Evolutionary conservation across 1,284 basidiomycete species (phyloP).

Genomic region (Ceratobasidium sp.): DNA sequence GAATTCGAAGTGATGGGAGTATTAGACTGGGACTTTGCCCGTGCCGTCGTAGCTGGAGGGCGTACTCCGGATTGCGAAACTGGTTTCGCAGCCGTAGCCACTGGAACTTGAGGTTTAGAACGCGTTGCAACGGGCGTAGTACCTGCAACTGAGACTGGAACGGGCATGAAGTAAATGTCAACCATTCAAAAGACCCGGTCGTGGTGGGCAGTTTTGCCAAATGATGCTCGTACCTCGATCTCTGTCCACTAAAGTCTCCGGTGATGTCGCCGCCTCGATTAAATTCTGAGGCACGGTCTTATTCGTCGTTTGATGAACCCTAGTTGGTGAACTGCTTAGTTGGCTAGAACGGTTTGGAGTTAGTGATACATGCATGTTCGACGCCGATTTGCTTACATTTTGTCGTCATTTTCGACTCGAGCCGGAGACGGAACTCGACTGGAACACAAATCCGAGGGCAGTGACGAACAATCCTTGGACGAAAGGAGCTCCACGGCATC

Average conservation of each 20-base stretch:
- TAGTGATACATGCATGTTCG: conserved; percentile 43
- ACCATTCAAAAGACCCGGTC: conserved; percentile 41
- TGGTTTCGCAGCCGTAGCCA: conserved; percentile 23
- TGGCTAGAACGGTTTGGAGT: conserved; percentile 27
- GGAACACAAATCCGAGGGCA: conserved; percentile 6
- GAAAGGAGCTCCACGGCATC: not conserved
- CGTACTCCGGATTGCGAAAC: conserved; percentile 41
- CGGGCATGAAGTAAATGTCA: conserved; percentile 42
- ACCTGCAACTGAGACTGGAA: conserved; percentile 42
- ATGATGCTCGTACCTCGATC: conserved; percentile 37
- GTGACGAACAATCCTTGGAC: conserved; percentile 6
- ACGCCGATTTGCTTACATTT: conserved; percentile 24
- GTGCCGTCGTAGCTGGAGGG: conserved; percentile 13
- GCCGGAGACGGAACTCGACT: not conserved
- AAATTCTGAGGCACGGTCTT: conserved; percentile 40
- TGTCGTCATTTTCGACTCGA: conserved; percentile 4
- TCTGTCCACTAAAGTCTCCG: conserved; percentile 7
- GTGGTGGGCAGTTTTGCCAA: conserved; percentile 34
- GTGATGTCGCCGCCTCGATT: conserved; percentile 26
- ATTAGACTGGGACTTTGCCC: conserved; percentile 11
- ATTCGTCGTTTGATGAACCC: conserved; percentile 39
- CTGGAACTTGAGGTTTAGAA: conserved; percentile 23
- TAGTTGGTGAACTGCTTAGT: conserved; percentile 18
- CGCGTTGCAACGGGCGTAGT: conserved; percentile 33
- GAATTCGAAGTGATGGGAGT: conserved; percentile 37